Evolutionary conservation across 2,329 filamentous ascomycete genomes (phyloP), one percentile per base, ranked within the genome.

Genomic region (Aspergillus sp.): DNA sequence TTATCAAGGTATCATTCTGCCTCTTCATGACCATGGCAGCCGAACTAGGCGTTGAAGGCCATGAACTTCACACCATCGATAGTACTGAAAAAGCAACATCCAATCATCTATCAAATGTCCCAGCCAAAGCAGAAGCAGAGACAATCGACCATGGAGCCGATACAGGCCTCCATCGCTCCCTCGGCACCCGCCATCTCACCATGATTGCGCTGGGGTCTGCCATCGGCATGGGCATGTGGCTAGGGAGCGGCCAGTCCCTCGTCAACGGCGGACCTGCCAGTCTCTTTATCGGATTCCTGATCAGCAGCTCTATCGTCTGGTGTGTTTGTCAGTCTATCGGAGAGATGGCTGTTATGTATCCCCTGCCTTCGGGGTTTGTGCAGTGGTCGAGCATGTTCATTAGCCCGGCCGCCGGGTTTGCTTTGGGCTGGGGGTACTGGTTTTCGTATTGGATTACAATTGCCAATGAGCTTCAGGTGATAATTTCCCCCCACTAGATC

Each of bases 351-450:
- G 70, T 78, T 58, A 68, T 80, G 69, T 80, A 80, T 55, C 78
- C 78, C 4, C 64, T 80, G 0, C 77, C 78, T 0, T 76, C 74
- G 5, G 75, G 76, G 11, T 81, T 80, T 55, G 73, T 78, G n/a
- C 77, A 79, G 63, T 80, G 77, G 77, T 74, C 74, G 5, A 73
- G 66, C 32, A 80, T 77, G 39, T 81, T 80, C 59, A 69, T 80
- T 49, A 72, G 77, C 55, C 71, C 69, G 1, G 68, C 78, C 0
- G 73, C 74, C 9, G 77, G 72, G 0, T 79, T 81, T 61, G 74
- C 78, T 7, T 68, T 80, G 3, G 78, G 78, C 3, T 81, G 78
- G 76, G 74, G 76, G 1, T 81, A 81, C 59, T 80, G 77, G 69
- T 78, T 80, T 58, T 73, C 68, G 3, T 78, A 72, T 57, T 72